These are phyloP conservation scores for Fusarium neocosmosporiellum DNA, from an alignment of 2,329 filamentous ascomycete species.

Conservation along the genomic window DNA sequence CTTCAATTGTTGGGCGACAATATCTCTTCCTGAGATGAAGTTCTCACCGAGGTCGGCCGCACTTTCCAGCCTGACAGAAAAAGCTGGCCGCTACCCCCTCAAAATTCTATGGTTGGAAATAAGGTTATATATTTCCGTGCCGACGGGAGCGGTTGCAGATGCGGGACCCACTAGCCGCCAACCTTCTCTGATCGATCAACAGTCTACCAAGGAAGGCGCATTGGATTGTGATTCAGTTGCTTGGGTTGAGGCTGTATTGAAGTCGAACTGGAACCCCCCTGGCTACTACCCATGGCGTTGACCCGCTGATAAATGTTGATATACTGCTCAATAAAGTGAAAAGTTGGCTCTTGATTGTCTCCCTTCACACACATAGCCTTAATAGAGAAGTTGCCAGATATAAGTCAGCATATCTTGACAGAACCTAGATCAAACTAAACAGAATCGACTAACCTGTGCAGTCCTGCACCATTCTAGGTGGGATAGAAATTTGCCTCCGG, in stretches of 20 bases:
- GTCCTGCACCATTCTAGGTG: conserved; percentile 90
- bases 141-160: not conserved
- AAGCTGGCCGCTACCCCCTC: not conserved
- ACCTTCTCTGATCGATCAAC: not conserved
- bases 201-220: not conserved
- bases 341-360: not conserved
- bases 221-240: not conserved
- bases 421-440: not conserved
- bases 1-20: not conserved
- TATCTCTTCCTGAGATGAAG: not conserved
- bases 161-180: not conserved
- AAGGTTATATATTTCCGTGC: not conserved
- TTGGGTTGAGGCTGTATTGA: not conserved
- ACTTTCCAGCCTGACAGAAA: not conserved
- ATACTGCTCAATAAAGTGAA: too few relatives aligned
- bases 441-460: conserved; percentile 67
- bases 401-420: not conserved
- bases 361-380: conserved; percentile 89
- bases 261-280: too few relatives aligned
- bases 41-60: not conserved
- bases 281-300: too few relatives aligned
- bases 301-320: too few relatives aligned
- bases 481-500: not conserved
- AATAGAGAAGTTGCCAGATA: conserved; percentile 82
- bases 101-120: not conserved